Base-by-base conservation (phyloP, 2,329 filamentous ascomycete species). In the Fusarium praegraminearum region DNA sequence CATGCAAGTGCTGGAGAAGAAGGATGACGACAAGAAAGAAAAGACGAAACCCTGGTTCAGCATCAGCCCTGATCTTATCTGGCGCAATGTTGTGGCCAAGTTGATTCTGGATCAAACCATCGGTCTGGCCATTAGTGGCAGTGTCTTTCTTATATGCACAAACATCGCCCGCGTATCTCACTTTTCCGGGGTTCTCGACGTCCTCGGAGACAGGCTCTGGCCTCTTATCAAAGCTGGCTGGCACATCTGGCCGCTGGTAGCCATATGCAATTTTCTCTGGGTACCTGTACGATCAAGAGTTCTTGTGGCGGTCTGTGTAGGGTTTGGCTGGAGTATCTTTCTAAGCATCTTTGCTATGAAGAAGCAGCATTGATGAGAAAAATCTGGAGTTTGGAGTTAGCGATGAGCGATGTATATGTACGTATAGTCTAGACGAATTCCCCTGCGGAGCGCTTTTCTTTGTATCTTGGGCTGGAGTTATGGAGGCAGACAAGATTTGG, bases 251-350 rank as follows among this genome's bases (percentile, higher is more conserved):
- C 78, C 78, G 2, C 63, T 78, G 16, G 78, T 80, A 10, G 77
- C 77, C 10, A 54, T 80, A 15, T 74, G 73, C 74, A 80, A 79
- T 57, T 80, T 79, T 53, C 57, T 78, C 7, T 80, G 77, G 73
- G 78, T 80, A 9, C 78, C 78, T 2, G 78, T 80, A 11, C 73
- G 78, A 15, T 79, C 77, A 16, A 61, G 78, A 16, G 78, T 79
- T 22, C 70, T 80, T 28, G 78, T 80, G 5, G 76, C 76, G 1
- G 78, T 78, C 22, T 78, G 76, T 56, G 75, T 80, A 33, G 78
- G 78, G 5, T 80, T 80, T 22, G 72, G 77, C 3, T 80, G 78
- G 78, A 80, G 78, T 51, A 79, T 80, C 30, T 80, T 80, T 44
- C 62, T 80, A 33, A 80, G 78, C 20, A 70, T 80, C 15, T 78